Percentiles rank a stretch among this genome's conserved stretches.
These are phyloP conservation scores for Trypanosoma caninum DNA, from an alignment of 208 protist genomes.

Conservation along the genomic window DNA sequence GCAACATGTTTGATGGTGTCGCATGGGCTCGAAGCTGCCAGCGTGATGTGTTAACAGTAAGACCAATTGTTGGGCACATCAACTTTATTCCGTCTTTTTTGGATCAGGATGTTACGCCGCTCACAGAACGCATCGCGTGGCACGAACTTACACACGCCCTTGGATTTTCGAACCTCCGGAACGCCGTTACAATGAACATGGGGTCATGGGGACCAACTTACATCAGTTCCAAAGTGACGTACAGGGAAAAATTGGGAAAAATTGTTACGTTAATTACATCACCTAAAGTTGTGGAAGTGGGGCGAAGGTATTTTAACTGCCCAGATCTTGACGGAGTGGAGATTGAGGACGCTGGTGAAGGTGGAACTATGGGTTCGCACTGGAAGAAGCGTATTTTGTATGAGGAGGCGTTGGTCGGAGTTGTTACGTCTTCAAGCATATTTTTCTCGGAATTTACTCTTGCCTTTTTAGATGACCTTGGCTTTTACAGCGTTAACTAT, in stretches of 20 bases:
- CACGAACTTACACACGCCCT: conserved; percentile 68
- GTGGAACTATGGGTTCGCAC: conserved; percentile 51
- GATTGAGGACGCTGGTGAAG: conserved; percentile 44
- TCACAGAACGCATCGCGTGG: conserved; percentile 25
- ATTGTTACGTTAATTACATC: conserved; percentile 29
- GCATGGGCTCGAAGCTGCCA: conserved; percentile 39
- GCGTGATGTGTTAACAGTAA: conserved; percentile 8
- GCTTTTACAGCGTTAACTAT: conserved; percentile 54
- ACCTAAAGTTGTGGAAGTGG: conserved; percentile 40
- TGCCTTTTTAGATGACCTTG: conserved; percentile 52
- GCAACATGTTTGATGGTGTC: not conserved
- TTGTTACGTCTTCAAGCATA: conserved; percentile 25
- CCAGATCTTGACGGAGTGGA: conserved; percentile 48
- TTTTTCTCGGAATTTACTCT: conserved; percentile 56
- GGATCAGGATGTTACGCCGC: not conserved
- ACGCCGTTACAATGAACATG: conserved; percentile 15
- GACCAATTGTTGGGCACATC: conserved; percentile 51
- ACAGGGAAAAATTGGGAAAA: conserved; percentile 25
- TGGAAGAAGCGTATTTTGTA: conserved; percentile 66
- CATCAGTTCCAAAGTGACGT: conserved; percentile 24
- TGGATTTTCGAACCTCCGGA: conserved; percentile 35
- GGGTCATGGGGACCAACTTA: conserved; percentile 5
- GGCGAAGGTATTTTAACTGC: conserved; percentile 48
- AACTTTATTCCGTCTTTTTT: conserved; percentile 60
- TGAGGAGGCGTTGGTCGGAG: conserved; percentile 45